Conservation (phyloP, 2,329 filamentous ascomycete species). For the Aspergillus proliferans region DNA sequence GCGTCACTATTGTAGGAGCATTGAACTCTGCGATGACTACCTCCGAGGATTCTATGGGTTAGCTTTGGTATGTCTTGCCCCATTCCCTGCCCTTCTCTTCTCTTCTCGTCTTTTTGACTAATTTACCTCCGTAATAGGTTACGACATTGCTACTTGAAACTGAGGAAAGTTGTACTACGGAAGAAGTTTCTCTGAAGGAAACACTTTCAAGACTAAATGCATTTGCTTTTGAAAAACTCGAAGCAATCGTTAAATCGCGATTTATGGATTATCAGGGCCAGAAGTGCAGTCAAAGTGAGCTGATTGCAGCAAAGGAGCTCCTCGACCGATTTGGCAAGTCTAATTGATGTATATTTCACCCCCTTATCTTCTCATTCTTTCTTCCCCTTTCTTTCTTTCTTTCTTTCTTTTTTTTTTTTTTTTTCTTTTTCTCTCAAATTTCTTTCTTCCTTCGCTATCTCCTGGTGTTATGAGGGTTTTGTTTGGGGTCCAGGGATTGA, state of each 20-base stretch:
- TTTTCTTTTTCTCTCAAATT: neutral
- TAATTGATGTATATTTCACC: conserved; percentile 1
- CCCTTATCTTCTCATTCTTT: neutral
- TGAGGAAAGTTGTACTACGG: conserved; percentile 2
- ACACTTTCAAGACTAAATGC: conserved; percentile 27
- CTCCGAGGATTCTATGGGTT: conserved; percentile 88
- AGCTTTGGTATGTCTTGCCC: conserved; percentile 56
- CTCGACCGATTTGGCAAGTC: conserved; percentile 22
- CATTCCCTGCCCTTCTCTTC: neutral
- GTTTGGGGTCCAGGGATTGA: too few relatives aligned
- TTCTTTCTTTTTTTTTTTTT: neutral
- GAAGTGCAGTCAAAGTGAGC: conserved; percentile 31
- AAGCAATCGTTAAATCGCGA: conserved; percentile 31
- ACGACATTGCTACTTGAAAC: conserved; percentile 19
- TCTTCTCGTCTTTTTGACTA: neutral
- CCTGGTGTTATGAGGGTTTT: too few relatives aligned
- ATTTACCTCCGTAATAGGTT: conserved; percentile 13
- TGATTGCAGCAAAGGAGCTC: conserved; percentile 38
- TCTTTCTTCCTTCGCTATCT: neutral
- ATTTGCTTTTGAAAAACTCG: conserved; percentile 32
- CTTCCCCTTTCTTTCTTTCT: too few relatives aligned
- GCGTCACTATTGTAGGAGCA: conserved; percentile 79
- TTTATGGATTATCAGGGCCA: conserved; percentile 23
- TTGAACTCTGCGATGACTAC: conserved; percentile 92
- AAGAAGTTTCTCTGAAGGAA: conserved; percentile 14